Percentiles rank a stretch among this genome's conserved stretches.
Conservation (phyloP, 2,329 filamentous ascomycete species). For the Aureobasidium musti region DNA sequence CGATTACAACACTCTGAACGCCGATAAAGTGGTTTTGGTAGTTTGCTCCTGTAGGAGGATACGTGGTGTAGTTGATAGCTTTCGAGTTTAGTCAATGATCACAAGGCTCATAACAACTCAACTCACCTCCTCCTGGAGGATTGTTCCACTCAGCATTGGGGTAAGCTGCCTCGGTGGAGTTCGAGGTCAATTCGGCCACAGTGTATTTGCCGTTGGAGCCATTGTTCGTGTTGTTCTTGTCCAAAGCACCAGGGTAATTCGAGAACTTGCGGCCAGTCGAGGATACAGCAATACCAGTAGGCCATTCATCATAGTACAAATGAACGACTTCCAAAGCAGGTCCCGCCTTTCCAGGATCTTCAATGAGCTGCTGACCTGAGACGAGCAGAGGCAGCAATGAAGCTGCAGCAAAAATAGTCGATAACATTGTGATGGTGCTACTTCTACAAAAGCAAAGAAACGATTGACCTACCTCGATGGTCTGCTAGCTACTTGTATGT, state of each 20-base stretch:
- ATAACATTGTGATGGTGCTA: constrained; percentile 9
- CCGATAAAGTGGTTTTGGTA: constrained; percentile 55
- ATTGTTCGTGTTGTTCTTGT: constrained; percentile 51
- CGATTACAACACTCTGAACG: constrained; percentile 56
- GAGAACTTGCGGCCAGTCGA: constrained; percentile 54
- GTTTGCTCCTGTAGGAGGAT: constrained; percentile 50
- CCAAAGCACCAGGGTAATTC: constrained; percentile 55
- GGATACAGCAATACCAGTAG: constrained; percentile 55
- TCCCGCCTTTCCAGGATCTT: constrained; percentile 46
- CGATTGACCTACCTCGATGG: constrained; percentile 16
- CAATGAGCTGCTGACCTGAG: constrained; percentile 31
- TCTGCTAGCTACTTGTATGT: constrained; percentile 27
- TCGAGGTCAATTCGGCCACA: constrained; percentile 51
- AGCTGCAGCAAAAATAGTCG: constrained; percentile 1
- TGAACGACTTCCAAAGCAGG: constrained; percentile 53
- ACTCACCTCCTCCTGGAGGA: constrained; percentile 48
- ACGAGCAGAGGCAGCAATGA: constrained; percentile 3
- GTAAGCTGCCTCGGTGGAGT: constrained; percentile 50
- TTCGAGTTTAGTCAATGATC: not conserved
- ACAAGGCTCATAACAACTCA: no score
- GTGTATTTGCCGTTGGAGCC: constrained; percentile 50
- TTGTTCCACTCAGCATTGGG: constrained; percentile 50
- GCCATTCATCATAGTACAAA: constrained; percentile 56
- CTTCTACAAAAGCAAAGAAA: not conserved
- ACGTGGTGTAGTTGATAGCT: constrained; percentile 55